These are phyloP conservation scores for Rutstroemia sp. DNA, from an alignment of 2,329 filamentous ascomycete species.

Conservation along the genomic window DNA sequence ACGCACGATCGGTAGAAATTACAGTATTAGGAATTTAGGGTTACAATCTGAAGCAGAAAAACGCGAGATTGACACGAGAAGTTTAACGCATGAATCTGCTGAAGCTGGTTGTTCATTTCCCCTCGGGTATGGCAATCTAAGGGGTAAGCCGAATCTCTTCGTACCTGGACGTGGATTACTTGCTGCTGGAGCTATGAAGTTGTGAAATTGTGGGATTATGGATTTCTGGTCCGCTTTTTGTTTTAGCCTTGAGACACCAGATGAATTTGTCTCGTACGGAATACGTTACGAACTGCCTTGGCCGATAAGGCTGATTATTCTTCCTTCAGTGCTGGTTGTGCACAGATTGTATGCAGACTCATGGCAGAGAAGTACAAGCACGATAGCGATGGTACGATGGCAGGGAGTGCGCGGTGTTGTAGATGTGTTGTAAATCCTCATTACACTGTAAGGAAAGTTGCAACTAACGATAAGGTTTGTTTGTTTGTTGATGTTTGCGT, in stretches of 20 bases:
- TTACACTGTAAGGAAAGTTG: too few relatives aligned
- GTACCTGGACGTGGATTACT: background rate
- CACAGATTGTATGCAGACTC: too few relatives aligned
- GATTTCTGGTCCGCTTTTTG: background rate
- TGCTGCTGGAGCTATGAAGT: background rate
- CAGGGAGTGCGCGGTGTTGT: too few relatives aligned
- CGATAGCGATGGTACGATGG: too few relatives aligned
- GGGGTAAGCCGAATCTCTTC: background rate
- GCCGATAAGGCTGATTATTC: too few relatives aligned
- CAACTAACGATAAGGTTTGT: too few relatives aligned
- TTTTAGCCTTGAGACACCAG: background rate
- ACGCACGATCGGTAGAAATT: background rate
- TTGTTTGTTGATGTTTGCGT: too few relatives aligned
- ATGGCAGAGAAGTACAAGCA: too few relatives aligned
- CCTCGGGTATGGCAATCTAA: background rate
- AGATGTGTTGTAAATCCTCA: too few relatives aligned
- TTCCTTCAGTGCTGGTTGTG: too few relatives aligned
- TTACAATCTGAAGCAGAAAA: background rate
- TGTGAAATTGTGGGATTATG: background rate
- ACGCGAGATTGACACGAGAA: background rate
- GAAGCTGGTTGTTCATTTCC: background rate
- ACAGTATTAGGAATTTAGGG: background rate
- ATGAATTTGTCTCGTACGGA: too few relatives aligned
- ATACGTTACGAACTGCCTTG: too few relatives aligned
- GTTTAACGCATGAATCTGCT: background rate